Conservation (phyloP, 2,329 filamentous ascomycete genomes). For the Aspergillus chevalieri region DNA sequence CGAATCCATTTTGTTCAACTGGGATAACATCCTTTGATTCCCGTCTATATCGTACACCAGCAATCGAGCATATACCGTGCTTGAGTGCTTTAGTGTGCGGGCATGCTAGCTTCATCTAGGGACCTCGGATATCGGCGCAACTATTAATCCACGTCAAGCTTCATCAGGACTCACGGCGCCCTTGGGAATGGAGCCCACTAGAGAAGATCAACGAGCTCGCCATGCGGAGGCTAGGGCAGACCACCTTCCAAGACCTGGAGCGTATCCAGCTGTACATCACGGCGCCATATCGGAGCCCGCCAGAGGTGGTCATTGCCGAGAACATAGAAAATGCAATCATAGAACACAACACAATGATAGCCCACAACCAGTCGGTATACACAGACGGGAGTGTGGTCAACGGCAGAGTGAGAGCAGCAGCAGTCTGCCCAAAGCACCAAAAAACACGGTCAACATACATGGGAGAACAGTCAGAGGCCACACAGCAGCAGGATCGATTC, state of each 20-base stretch:
- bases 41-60: too few relatives aligned
- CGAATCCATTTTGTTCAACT: too few relatives aligned
- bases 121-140: too few relatives aligned
- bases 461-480: too few relatives aligned
- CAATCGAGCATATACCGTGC: too few relatives aligned
- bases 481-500: too few relatives aligned
- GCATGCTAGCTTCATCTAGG: too few relatives aligned
- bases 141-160: too few relatives aligned
- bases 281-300: neutral
- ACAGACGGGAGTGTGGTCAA: neutral
- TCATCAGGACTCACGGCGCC: neutral
- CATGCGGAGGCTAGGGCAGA: neutral
- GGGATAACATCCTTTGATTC: neutral
- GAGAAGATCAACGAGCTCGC: neutral
- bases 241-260: neutral
- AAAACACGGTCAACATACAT: too few relatives aligned
- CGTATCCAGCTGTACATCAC: neutral
- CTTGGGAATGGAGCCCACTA: neutral
- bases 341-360: slow-evolving; percentile 7
- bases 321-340: neutral
- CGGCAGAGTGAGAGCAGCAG: neutral
- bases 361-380: slow-evolving; percentile 7
- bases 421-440: too few relatives aligned
- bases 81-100: too few relatives aligned
- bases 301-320: neutral